Evolutionary conservation across 768 basidiomycete genomes (phyloP).

Genomic region (Boletus patriciae): DNA sequence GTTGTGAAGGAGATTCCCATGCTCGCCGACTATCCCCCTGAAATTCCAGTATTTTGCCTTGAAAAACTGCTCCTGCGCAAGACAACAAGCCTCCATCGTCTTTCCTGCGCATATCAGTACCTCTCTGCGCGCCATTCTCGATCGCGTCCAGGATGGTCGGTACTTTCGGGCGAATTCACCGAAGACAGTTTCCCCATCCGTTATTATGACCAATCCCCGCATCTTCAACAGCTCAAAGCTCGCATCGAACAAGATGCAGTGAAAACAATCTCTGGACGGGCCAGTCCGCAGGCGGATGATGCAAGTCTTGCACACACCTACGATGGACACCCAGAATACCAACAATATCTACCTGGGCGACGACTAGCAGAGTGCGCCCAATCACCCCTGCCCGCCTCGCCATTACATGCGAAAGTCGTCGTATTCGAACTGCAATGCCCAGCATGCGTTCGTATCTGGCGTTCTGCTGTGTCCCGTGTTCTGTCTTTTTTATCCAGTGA

Average conservation of each 20-base stretch:
- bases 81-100: constrained; percentile 27
- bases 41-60: constrained; percentile 20
- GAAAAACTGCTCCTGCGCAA: constrained; percentile 30
- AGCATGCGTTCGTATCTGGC: constrained; percentile 40
- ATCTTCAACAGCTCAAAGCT: constrained; percentile 26
- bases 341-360: background rate
- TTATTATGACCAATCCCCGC: no score
- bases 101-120: constrained; percentile 29
- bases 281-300: constrained; percentile 5
- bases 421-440: no score
- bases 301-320: background rate
- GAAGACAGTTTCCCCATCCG: no score
- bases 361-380: background rate
- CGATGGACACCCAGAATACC: background rate
- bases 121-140: constrained; percentile 30
- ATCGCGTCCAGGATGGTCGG: constrained; percentile 22
- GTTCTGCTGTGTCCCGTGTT: constrained; percentile 34
- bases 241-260: constrained; percentile 30
- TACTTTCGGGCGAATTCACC: constrained; percentile 29
- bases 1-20: constrained; percentile 24
- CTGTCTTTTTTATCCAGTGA: constrained; percentile 27
- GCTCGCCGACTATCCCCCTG: constrained; percentile 33
- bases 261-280: constrained; percentile 8
- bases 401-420: constrained; percentile 32
- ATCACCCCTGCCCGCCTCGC: constrained; percentile 45